These are phyloP conservation scores for Cladosporium sp. DNA, from an alignment of 2,329 filamentous ascomycete species.

Conservation along the genomic window DNA sequence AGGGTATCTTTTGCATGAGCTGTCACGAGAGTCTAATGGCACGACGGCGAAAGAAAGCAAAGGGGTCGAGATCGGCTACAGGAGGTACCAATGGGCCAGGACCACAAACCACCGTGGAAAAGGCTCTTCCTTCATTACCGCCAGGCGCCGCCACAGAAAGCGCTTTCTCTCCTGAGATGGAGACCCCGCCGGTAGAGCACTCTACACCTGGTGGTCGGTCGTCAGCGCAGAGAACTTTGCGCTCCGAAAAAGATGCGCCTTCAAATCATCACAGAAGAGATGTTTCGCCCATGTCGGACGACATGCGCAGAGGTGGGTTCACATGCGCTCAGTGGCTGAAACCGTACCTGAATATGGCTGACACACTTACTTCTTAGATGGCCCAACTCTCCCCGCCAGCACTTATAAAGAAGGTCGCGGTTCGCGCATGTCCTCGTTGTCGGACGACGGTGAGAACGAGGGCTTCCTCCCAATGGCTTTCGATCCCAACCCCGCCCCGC, in stretches of 20 bases:
- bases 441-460: conserved; percentile 56
- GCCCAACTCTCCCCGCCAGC: conserved; percentile 65
- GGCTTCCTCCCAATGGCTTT: conserved; percentile 49
- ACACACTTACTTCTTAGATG: conserved; percentile 37
- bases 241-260: conserved; percentile 25
- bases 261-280: conserved; percentile 27
- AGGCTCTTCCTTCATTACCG: conserved; percentile 86
- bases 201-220: conserved; percentile 67
- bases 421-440: conserved; percentile 60
- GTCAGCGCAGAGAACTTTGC: conserved; percentile 37
- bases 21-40: conserved; percentile 98
- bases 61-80: conserved; percentile 43
- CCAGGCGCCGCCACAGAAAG: conserved; percentile 63
- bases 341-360: conserved; percentile 15
- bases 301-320: conserved; percentile 29
- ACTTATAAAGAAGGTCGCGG: conserved; percentile 75
- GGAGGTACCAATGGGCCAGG: conserved; percentile 17
- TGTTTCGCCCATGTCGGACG: conserved; percentile 33
- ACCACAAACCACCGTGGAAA: conserved; percentile 56
- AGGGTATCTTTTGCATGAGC: conserved; percentile 99
- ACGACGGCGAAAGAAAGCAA: conserved; percentile 78
- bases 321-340: conserved; percentile 23
- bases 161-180: conserved; percentile 53
- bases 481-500: conserved; percentile 41
- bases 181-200: conserved; percentile 54